phyloP scores from a whole-genome alignment of 306 rosid genomes.

The Astragalus membranaceus region DNA sequence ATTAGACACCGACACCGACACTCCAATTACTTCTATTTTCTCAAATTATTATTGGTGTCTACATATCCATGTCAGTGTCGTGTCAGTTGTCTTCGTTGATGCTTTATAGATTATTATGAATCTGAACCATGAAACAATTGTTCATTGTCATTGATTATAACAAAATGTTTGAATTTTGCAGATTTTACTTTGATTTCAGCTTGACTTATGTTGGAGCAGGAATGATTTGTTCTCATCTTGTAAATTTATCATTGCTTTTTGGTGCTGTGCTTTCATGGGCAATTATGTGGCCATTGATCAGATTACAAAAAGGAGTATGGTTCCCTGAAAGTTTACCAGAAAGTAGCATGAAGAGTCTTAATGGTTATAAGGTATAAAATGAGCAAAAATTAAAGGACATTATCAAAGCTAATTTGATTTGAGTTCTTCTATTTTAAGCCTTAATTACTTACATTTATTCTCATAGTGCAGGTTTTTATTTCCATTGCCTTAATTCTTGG shows the following conservation, averaged over 20 bases:
- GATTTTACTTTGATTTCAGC: conserved; percentile 83
- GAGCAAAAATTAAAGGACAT: not conserved
- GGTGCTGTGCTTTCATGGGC: conserved; percentile 92
- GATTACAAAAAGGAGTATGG: conserved; percentile 77
- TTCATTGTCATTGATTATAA: not conserved
- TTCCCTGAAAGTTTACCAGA: conserved; percentile 61
- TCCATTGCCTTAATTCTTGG: conserved; percentile 85
- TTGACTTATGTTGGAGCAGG: conserved; percentile 95
- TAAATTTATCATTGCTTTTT: conserved; percentile 51
- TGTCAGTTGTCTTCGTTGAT: not conserved
- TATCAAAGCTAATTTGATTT: not conserved
- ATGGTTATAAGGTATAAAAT: conserved; percentile 69
- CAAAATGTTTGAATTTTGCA: conserved; percentile 33
- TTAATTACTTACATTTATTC: conserved; percentile 4
- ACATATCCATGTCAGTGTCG: not conserved
- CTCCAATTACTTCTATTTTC: too few relatives aligned
- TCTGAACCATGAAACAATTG: not conserved
- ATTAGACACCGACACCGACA: too few relatives aligned
- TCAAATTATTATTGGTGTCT: too few relatives aligned
- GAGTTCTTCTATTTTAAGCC: not conserved
- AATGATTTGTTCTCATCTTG: conserved; percentile 66
- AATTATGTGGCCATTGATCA: conserved; percentile 84
- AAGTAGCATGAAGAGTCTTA: conserved; percentile 88
- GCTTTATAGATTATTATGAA: not conserved
- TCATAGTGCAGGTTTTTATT: conserved; percentile 59